These are phyloP conservation scores for Apophysomyces sp. DNA, from an alignment of 371 early-diverging fungal species.

Conservation along the genomic window DNA sequence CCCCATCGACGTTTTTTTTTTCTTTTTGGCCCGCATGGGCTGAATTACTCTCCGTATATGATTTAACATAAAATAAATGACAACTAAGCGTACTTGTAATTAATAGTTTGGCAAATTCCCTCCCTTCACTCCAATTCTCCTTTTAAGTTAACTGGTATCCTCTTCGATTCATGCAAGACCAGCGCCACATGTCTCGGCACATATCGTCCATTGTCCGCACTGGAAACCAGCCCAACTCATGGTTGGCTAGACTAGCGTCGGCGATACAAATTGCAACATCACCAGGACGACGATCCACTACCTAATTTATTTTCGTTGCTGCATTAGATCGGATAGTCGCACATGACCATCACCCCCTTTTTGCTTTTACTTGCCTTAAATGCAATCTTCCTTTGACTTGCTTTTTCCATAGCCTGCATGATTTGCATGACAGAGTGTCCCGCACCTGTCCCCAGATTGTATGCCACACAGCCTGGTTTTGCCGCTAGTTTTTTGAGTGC, in stretches of 20 bases:
- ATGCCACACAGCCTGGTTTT: constrained; percentile 63
- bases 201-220: constrained; percentile 72
- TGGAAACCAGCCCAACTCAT: constrained; percentile 78
- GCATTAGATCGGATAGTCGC: not conserved
- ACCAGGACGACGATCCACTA: constrained; percentile 72
- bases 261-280: constrained; percentile 85
- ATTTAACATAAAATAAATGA: not conserved
- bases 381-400: constrained; percentile 63
- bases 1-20: too few species aligned
- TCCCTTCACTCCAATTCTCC: constrained; percentile 3
- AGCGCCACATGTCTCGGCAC: constrained; percentile 89
- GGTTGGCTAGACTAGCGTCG: constrained; percentile 68
- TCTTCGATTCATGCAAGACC: constrained; percentile 73
- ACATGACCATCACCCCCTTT: not conserved
- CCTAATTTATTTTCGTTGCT: too few species aligned
- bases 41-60: too few species aligned
- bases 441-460: constrained; percentile 85
- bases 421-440: constrained; percentile 89
- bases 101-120: not conserved
- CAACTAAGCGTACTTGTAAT: not conserved
- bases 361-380: constrained; percentile 37
- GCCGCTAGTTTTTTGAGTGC: constrained; percentile 69
- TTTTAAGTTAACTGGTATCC: constrained; percentile 43
- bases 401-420: constrained; percentile 74
- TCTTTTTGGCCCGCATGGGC: not conserved